A percentile compares a stretch with the other conserved stretches of the same genome.
Evolutionary conservation across 345 rosid species (phyloP).

Genomic region (Eucalyptus curtisii): DNA sequence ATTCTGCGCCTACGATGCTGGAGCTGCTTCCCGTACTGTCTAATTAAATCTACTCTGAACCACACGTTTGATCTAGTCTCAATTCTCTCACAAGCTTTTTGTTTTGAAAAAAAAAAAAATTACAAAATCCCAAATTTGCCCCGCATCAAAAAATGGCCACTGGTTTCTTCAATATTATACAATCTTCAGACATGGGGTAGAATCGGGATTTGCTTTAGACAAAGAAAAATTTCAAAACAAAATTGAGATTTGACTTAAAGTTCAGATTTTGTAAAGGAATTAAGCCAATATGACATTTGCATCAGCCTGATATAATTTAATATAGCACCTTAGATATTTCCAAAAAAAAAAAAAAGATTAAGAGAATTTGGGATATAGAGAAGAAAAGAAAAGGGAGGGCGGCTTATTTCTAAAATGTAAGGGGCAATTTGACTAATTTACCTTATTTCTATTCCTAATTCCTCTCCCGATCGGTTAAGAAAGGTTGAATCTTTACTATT

Average conservation of each 20-base stretch:
- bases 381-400: neutral
- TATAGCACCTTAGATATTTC: too few species aligned
- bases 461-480: neutral
- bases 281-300: fast-evolving
- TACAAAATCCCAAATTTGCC: neutral
- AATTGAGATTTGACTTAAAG: neutral
- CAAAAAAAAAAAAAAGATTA: too few species aligned
- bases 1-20: neutral
- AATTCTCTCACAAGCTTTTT: neutral
- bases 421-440: neutral
- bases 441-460: neutral
- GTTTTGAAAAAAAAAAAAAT: neutral
- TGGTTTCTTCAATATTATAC: neutral
- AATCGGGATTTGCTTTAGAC: neutral
- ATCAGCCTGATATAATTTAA: too few species aligned
- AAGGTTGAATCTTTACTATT: neutral
- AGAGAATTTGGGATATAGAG: too few species aligned
- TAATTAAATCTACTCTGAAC: neutral
- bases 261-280: fast-evolving
- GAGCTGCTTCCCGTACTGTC: neutral
- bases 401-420: neutral
- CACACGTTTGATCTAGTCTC: neutral
- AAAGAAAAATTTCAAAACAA: fast-evolving
- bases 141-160: neutral
- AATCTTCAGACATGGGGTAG: neutral